Evolutionary conservation across 768 basidiomycete genomes (phyloP), one percentile per base, ranked within the genome.

Genomic region (Suillus spraguei): DNA sequence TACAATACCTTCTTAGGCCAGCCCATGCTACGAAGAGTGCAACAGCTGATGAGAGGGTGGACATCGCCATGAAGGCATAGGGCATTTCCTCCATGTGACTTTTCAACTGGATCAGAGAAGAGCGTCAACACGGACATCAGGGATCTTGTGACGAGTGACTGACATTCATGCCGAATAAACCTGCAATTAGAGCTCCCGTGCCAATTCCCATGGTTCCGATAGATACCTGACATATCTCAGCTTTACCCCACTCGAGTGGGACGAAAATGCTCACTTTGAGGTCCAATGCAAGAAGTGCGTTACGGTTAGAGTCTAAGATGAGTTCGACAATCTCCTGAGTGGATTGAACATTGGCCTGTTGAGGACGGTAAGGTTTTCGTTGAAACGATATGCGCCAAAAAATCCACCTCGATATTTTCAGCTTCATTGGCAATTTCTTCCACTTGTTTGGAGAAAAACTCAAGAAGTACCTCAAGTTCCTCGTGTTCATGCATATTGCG

Each of bases 241-340:
- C 54, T 35, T 42, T 13, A 60, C 47, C 60, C 63, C 14, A 61
- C 17, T 32, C 35, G 17, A 28, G 17, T 33, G 5, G n/a, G 41
- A 4, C 38, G 14, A 61, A 64, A 47, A 13, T 20, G 42, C 77
- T 20, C 66, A 90, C 93, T 82, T 95, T 90, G 47, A 99, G 82
- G 77, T 98, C 96, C 39, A 99, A 84, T 53, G 94, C 93, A 24
- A 99, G 82, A 17, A 99, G 81, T 5, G 91, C 86, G 70, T 99
- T 99, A 55, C 97, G 90, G 78, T 97, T 97, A 55, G 95, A 92
- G 75, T 99, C 97, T 46, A 99, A 82, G 70, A 98, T 95, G 64
- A 99, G 83, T 76, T 99, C 97, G 2, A 97, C 94, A 60, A 99
- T 98, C 77, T 99, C 97, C 80, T 98, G 97, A 0, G 97, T 99